These are phyloP conservation scores for Sclerotinia glacialis DNA, from an alignment of 2,329 filamentous ascomycete genomes.

Conservation along the genomic window DNA sequence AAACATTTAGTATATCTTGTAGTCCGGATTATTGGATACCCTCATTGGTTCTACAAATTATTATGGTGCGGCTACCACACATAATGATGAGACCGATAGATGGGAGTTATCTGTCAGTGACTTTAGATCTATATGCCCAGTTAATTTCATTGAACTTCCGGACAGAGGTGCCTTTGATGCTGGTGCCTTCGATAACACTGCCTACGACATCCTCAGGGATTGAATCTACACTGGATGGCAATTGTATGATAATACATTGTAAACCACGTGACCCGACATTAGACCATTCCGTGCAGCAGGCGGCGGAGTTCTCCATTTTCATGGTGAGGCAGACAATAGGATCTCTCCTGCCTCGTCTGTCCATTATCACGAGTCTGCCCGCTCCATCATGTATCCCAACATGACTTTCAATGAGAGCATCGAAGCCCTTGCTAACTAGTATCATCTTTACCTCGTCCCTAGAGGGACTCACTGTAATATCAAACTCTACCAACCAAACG, in stretches of 20 bases:
- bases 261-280: constrained; percentile 54
- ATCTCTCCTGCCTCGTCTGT: constrained; percentile 54
- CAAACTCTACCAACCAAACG: constrained; percentile 45
- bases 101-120: constrained; percentile 41
- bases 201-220: constrained; percentile 54
- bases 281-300: constrained; percentile 49
- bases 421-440: constrained; percentile 50
- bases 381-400: constrained; percentile 48
- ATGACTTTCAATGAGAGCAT: constrained; percentile 42
- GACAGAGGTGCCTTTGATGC: constrained; percentile 43
- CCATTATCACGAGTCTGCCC: constrained; percentile 54
- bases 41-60: neutral
- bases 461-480: constrained; percentile 51
- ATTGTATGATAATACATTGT: constrained; percentile 50
- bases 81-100: constrained; percentile 8
- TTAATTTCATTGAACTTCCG: constrained; percentile 44
- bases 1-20: too few relatives aligned
- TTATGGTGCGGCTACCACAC: constrained; percentile 3
- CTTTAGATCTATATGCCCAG: constrained; percentile 41
- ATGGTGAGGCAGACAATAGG: constrained; percentile 54
- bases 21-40: too few relatives aligned
- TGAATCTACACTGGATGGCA: constrained; percentile 53
- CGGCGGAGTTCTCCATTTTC: constrained; percentile 57
- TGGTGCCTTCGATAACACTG: constrained; percentile 46
- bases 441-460: constrained; percentile 53